A percentile compares a stretch with the other conserved stretches of the same genome.
Evolutionary conservation across 805 yeast genomes (phyloP).

Genomic region (Candida takata): DNA sequence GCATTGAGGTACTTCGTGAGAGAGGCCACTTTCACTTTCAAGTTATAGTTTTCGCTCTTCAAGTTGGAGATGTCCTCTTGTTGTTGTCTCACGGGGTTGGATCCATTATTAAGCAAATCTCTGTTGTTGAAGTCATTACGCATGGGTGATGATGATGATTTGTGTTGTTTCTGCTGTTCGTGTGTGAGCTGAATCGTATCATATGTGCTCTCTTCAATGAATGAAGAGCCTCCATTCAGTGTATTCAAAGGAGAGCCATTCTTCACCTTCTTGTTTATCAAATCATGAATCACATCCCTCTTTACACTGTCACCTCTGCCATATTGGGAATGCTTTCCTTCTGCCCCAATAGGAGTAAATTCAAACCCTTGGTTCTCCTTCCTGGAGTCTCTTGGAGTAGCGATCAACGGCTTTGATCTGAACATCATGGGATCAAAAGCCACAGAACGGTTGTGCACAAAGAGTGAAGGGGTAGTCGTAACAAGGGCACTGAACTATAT

Average conservation of each 20-base stretch:
- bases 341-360: constrained; percentile 2
- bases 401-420: constrained; percentile 4
- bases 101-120: constrained; percentile 19
- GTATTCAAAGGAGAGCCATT: constrained; percentile 16
- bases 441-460: no score
- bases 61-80: constrained; percentile 26
- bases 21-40: constrained; percentile 37
- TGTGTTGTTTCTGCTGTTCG: constrained; percentile 1
- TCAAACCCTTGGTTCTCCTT: constrained; percentile 2
- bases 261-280: constrained; percentile 9
- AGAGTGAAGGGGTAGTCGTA: no score
- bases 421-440: constrained; percentile 1
- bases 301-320: neutral
- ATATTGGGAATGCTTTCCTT: neutral
- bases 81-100: constrained; percentile 27
- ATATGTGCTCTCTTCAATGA: constrained; percentile 19
- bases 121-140: constrained; percentile 8
- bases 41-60: constrained; percentile 36
- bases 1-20: constrained; percentile 33
- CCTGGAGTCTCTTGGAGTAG: neutral
- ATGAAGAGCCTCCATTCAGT: constrained; percentile 24
- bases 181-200: constrained; percentile 17
- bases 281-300: constrained; percentile 5
- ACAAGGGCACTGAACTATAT: no score
- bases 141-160: constrained; percentile 16